Evolutionary conservation across 345 rosid genomes (phyloP).

Genomic region (Alliaria petiolata): DNA sequence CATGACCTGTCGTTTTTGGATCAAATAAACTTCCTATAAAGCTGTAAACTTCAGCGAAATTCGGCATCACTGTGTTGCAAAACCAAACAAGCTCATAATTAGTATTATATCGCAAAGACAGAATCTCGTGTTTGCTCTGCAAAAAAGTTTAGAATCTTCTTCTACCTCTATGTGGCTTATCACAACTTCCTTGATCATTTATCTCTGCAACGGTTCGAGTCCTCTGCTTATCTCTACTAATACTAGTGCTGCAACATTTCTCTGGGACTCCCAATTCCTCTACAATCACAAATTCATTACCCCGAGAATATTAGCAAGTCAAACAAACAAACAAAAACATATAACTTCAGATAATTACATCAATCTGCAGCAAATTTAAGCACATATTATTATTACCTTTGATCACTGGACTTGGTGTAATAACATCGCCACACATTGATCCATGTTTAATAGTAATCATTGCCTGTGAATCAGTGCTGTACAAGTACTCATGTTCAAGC

Average conservation of each 20-base stretch:
- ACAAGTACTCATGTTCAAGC: constrained; percentile 43
- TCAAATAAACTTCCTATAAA: constrained; percentile 90
- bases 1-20: constrained; percentile 55
- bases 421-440: neutral
- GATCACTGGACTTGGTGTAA: constrained; percentile 21
- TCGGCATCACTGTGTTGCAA: constrained; percentile 66
- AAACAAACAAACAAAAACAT: constrained; percentile 9
- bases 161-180: constrained; percentile 50
- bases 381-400: constrained; percentile 35
- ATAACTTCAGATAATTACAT: neutral
- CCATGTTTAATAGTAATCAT: neutral
- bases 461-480: constrained; percentile 43
- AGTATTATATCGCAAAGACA: neutral
- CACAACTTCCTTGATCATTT: constrained; percentile 40
- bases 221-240: constrained; percentile 40
- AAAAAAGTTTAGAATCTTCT: neutral
- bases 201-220: constrained; percentile 30
- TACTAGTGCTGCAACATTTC: constrained; percentile 36
- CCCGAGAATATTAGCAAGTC: neutral
- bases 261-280: constrained; percentile 18
- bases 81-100: constrained; percentile 8
- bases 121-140: neutral
- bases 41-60: constrained; percentile 86
- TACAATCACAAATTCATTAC: constrained; percentile 6
- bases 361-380: neutral